Evolutionary conservation across 305 asterid genomes (phyloP).

Genomic region (Fraxinus xanthoxyloides): DNA sequence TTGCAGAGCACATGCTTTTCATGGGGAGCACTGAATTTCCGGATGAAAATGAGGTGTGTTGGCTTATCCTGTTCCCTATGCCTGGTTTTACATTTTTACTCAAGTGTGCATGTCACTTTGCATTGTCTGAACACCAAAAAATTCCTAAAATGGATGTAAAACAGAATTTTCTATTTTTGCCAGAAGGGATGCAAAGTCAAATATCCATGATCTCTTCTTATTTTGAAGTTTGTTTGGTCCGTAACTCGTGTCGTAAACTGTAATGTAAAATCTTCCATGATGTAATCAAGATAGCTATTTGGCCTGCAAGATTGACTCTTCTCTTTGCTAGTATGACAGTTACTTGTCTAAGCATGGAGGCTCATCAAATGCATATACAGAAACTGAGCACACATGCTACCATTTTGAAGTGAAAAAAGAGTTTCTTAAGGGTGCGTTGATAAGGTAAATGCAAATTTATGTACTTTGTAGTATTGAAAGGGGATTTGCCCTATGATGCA

Average conservation of each 20-base stretch:
- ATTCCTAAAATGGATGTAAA: not conserved
- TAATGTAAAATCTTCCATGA: slow-evolving; percentile 16
- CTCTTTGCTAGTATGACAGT: slow-evolving; percentile 79
- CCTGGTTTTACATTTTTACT: slow-evolving; percentile 15
- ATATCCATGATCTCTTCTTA: slow-evolving; percentile 7
- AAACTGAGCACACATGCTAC: slow-evolving; percentile 95
- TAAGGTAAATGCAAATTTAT: slow-evolving; percentile 47
- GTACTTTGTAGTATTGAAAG: not conserved
- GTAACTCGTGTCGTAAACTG: slow-evolving; percentile 15
- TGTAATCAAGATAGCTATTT: slow-evolving; percentile 18
- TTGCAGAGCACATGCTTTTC: slow-evolving; percentile 99
- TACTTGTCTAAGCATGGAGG: slow-evolving; percentile 98
- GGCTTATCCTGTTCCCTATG: slow-evolving; percentile 11
- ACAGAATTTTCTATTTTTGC: not conserved
- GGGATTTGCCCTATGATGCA: not conserved
- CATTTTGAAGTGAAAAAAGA: slow-evolving; percentile 93
- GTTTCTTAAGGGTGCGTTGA: slow-evolving; percentile 85
- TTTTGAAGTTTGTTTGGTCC: slow-evolving; percentile 9
- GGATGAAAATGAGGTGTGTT: slow-evolving; percentile 92
- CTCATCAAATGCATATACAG: slow-evolving; percentile 98
- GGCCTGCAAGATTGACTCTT: slow-evolving; percentile 38
- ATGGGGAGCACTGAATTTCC: slow-evolving; percentile 96
- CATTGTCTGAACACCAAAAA: slow-evolving; percentile 2
- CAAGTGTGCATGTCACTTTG: slow-evolving; percentile 11
- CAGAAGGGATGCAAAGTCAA: slow-evolving; percentile 3